Percentiles rank a stretch among this genome's conserved stretches.
Evolutionary conservation across 805 yeast genomes (phyloP).

Genomic region (Candida anglica): DNA sequence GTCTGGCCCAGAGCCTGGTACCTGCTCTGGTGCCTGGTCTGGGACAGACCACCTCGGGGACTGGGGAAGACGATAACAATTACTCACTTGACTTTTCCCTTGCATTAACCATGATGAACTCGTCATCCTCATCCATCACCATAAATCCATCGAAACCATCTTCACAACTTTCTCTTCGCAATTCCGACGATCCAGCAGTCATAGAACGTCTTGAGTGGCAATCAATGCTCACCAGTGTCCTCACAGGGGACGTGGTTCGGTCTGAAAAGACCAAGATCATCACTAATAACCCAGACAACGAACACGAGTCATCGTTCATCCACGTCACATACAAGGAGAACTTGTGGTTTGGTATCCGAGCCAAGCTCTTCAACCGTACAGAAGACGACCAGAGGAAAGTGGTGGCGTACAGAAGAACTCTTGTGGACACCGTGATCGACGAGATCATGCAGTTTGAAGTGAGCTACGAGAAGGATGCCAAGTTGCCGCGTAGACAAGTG

Average conservation of each 20-base stretch:
- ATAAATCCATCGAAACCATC: constrained; percentile 25
- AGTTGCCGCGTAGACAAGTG: constrained; percentile 45
- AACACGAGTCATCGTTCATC: constrained; percentile 45
- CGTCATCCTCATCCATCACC: constrained; percentile 30
- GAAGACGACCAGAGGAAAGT: constrained; percentile 74
- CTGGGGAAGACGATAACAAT: constrained; percentile 5
- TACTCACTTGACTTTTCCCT: constrained; percentile 46
- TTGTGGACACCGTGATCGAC: constrained; percentile 69
- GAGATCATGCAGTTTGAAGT: constrained; percentile 65
- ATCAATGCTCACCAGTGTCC: constrained; percentile 81
- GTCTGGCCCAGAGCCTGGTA: too few relatives aligned
- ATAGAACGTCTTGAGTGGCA: constrained; percentile 93
- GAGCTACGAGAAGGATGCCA: constrained; percentile 31
- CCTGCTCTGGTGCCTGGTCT: neutral
- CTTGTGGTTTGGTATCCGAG: constrained; percentile 83
- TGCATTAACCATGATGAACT: constrained; percentile 31
- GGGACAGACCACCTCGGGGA: neutral
- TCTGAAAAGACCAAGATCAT: constrained; percentile 81
- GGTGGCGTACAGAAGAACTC: constrained; percentile 62
- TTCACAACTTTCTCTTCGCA: constrained; percentile 35
- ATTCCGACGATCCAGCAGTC: constrained; percentile 43
- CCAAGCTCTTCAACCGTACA: constrained; percentile 76
- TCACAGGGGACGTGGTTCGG: constrained; percentile 91
- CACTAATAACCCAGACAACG: constrained; percentile 33
- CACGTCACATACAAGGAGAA: constrained; percentile 62